Evolutionary conservation across 1,284 basidiomycete genomes (phyloP).

Genomic region (Rhodotorula sp.): DNA sequence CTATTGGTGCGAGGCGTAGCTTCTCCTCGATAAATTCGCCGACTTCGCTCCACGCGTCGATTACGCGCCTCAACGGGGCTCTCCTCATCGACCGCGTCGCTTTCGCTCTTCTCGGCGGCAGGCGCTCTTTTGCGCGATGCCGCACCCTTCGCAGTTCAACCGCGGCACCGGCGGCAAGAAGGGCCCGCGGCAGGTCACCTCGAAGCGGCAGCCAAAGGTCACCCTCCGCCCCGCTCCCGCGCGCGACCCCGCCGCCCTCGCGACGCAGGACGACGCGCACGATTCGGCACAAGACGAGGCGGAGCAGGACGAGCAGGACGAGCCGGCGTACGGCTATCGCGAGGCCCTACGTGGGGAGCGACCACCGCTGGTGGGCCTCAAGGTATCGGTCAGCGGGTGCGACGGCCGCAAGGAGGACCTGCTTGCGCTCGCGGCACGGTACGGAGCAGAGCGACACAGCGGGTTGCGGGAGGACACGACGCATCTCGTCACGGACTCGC

Average conservation of each 20-base stretch:
- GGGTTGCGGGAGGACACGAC: conserved; percentile 78
- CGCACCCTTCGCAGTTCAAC: conserved; percentile 3
- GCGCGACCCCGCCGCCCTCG: conserved; percentile 10
- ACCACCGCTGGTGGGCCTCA: conserved; percentile 64
- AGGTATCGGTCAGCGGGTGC: conserved; percentile 57
- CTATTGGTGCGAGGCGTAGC: too few species aligned
- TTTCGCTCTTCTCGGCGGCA: neutral
- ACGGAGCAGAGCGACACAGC: conserved; percentile 66
- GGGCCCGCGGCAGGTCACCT: conserved; percentile 33
- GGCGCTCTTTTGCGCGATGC: neutral
- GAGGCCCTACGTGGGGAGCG: conserved; percentile 44
- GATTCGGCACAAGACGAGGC: conserved; percentile 33
- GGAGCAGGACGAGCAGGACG: conserved; percentile 38
- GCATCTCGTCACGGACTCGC: conserved; percentile 68
- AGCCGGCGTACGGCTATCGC: conserved; percentile 44
- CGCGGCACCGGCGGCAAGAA: conserved; percentile 25
- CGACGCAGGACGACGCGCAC: conserved; percentile 49
- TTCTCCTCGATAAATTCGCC: too few species aligned
- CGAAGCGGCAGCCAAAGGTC: conserved; percentile 25
- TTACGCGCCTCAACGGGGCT: neutral
- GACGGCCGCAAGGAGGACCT: conserved; percentile 48
- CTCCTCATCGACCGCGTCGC: neutral
- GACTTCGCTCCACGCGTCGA: neutral
- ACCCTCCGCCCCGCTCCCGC: conserved; percentile 22
- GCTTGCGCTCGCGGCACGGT: conserved; percentile 70